phyloP scores from a whole-genome alignment of 2,329 filamentous ascomycete species.

The Aureobasidium sp. region DNA sequence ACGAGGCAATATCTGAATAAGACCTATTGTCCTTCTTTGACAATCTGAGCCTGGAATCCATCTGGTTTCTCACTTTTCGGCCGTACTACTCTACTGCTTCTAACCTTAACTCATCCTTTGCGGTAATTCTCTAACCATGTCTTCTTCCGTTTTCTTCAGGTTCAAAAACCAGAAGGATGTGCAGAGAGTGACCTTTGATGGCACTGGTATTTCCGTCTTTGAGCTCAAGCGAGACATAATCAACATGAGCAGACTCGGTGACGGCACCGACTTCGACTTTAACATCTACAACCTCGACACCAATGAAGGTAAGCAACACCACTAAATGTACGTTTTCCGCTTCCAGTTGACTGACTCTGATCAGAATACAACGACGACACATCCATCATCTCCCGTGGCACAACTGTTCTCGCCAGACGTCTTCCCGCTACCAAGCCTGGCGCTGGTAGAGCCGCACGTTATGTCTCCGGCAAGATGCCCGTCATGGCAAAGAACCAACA shows the following conservation, averaged over 20 bases:
- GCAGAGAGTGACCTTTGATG: slow-evolving; percentile 90
- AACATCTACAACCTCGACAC: slow-evolving; percentile 89
- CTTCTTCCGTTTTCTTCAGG: slow-evolving; percentile 98
- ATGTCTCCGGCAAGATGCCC: slow-evolving; percentile 94
- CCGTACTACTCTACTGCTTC: background rate
- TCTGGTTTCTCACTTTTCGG: background rate
- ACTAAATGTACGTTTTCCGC: background rate
- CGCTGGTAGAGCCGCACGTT: slow-evolving; percentile 83
- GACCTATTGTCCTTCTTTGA: slow-evolving; percentile 13
- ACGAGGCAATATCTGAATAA: slow-evolving; percentile 11
- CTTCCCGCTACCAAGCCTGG: slow-evolving; percentile 77
- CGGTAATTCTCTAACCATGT: slow-evolving; percentile 46
- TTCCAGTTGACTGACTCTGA: slow-evolving; percentile 16
- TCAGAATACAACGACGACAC: slow-evolving; percentile 92
- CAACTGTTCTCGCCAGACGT: slow-evolving; percentile 81
- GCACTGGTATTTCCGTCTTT: slow-evolving; percentile 95
- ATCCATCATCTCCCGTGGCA: slow-evolving; percentile 90
- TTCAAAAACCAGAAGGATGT: slow-evolving; percentile 99
- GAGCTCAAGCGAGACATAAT: slow-evolving; percentile 99
- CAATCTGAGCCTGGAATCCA: slow-evolving; percentile 12
- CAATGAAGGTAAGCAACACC: slow-evolving; percentile 62
- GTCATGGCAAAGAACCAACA: slow-evolving; percentile 74
- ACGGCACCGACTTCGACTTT: slow-evolving; percentile 93
- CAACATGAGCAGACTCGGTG: slow-evolving; percentile 81
- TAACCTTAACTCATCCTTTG: background rate